Conservation (phyloP, 148 eudicot species). For the Fagopyrum homotropicum region DNA sequence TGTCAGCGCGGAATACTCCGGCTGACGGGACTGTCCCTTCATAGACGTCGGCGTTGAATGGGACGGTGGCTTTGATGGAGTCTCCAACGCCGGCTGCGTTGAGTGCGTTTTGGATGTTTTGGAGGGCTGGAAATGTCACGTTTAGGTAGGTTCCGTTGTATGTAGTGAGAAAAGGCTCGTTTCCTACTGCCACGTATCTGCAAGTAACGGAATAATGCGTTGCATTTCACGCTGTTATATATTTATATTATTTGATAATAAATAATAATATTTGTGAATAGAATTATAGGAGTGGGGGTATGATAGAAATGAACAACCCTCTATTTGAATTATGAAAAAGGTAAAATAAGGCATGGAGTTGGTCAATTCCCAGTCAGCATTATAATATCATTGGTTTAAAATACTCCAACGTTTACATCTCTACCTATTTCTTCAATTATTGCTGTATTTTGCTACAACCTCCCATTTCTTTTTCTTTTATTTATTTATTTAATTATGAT, state of each 20-base stretch:
- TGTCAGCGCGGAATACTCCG: constrained; percentile 61
- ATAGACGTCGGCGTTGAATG: constrained; percentile 78
- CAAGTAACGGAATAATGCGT: neutral
- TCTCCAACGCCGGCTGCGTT: constrained; percentile 65
- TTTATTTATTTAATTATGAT: no score
- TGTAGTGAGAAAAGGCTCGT: constrained; percentile 69
- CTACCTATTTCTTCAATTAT: neutral
- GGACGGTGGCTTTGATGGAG: constrained; percentile 73
- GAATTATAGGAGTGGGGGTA: no score
- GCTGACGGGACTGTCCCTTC: constrained; percentile 54
- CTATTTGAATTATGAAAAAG: neutral
- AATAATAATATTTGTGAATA: neutral
- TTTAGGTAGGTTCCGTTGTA: constrained; percentile 54
- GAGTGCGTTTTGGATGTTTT: constrained; percentile 78
- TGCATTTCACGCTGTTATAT: no score
- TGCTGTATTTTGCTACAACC: neutral
- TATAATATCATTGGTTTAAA: neutral
- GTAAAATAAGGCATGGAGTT: neutral
- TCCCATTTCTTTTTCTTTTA: no score
- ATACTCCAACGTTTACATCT: neutral
- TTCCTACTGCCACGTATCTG: constrained; percentile 94
- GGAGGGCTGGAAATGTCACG: constrained; percentile 66
- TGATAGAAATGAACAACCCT: no score
- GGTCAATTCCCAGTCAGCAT: neutral
- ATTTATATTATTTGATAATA: no score